A percentile compares a stretch with the other conserved stretches of the same genome.
These are phyloP conservation scores for Coleophoma cylindrospora DNA, from an alignment of 2,329 filamentous ascomycete genomes.

Conservation along the genomic window DNA sequence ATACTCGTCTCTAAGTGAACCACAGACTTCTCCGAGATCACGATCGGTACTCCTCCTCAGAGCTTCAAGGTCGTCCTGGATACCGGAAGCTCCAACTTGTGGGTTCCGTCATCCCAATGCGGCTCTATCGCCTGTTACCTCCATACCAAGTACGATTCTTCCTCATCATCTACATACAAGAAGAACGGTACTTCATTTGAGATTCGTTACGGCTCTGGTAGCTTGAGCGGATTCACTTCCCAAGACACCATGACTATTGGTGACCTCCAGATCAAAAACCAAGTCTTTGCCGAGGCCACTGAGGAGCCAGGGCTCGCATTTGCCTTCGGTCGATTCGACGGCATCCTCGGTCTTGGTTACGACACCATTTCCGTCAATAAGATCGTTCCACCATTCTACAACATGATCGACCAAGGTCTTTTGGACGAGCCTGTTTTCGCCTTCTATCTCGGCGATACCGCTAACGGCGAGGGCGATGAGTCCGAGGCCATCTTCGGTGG, in stretches of 20 bases:
- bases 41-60: conserved; percentile 87
- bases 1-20: conserved; percentile 6
- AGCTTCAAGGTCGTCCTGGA: conserved; percentile 98
- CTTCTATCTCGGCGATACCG: conserved; percentile 84
- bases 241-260: conserved; percentile 83
- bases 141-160: conserved; percentile 94
- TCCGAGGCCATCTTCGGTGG: conserved; percentile 91
- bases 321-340: conserved; percentile 95
- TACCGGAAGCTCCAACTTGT: conserved; percentile 97
- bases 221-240: conserved; percentile 89
- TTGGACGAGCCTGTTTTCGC: conserved; percentile 91
- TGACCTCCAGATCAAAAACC: conserved; percentile 79
- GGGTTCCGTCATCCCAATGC: conserved; percentile 90
- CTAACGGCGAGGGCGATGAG: conserved; percentile 60
- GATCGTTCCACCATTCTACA: conserved; percentile 94
- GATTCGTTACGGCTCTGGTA: conserved; percentile 93
- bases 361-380: conserved; percentile 96
- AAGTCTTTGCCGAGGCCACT: conserved; percentile 95
- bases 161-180: conserved; percentile 84
- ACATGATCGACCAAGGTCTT: conserved; percentile 84
- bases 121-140: conserved; percentile 97
- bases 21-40: conserved; percentile 93
- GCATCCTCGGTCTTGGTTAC: conserved; percentile 90
- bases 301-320: conserved; percentile 94
- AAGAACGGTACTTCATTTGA: conserved; percentile 88